phyloP scores from a whole-genome alignment of 257 asterid species.

The Solanum medicagineum region DNA sequence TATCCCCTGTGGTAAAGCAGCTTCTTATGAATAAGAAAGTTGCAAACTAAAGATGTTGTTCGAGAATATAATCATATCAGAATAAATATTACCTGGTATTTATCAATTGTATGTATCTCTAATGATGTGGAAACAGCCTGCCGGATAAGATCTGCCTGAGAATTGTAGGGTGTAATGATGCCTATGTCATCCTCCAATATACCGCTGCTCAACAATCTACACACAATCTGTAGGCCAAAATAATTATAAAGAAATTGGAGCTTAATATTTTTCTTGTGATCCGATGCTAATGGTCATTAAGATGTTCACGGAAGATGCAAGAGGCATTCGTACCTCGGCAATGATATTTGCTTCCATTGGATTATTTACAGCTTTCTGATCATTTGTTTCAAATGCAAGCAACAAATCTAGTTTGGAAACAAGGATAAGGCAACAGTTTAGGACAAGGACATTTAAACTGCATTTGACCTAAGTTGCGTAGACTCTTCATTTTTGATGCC shows the following conservation, averaged over 20 bases:
- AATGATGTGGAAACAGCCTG: slow-evolving; percentile 50
- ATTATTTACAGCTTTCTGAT: slow-evolving; percentile 54
- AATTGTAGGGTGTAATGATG: slow-evolving; percentile 85
- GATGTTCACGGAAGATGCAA: background rate
- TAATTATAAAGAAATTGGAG: background rate
- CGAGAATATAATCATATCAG: background rate
- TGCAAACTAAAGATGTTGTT: background rate
- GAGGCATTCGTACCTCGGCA: slow-evolving; percentile 41
- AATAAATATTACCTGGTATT: slow-evolving; percentile 65
- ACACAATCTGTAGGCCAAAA: slow-evolving; percentile 29
- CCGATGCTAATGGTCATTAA: background rate
- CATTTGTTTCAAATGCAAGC: slow-evolving; percentile 66
- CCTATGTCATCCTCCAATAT: slow-evolving; percentile 67
- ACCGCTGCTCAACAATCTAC: slow-evolving; percentile 47
- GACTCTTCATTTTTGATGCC: too few relatives aligned
- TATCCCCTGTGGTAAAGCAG: background rate
- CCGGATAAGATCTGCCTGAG: slow-evolving; percentile 70
- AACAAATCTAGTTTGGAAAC: slow-evolving; percentile 36
- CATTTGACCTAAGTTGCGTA: background rate
- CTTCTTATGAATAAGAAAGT: background rate
- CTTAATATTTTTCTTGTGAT: background rate
- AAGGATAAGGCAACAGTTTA: background rate
- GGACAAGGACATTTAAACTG: background rate
- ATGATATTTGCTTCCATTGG: slow-evolving; percentile 73
- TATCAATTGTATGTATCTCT: slow-evolving; percentile 93